phyloP scores from a whole-genome alignment of 2,329 filamentous ascomycete genomes.

The Nakataea oryzae region DNA sequence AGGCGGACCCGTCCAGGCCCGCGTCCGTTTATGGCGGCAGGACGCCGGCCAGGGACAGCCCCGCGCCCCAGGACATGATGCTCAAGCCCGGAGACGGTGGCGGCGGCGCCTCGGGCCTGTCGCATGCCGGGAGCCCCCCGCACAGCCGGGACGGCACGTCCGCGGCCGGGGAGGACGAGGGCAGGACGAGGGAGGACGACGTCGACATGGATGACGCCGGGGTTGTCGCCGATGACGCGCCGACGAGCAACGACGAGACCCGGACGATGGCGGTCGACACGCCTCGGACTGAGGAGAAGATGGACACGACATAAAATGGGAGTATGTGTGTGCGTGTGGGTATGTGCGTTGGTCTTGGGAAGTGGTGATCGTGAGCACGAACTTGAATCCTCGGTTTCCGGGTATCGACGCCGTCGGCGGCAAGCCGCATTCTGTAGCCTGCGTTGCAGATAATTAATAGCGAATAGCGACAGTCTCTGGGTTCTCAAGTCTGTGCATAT shows the following conservation, averaged over 20 bases:
- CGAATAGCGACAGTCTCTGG: not conserved
- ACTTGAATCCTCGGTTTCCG: too few relatives aligned
- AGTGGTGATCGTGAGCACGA: too few relatives aligned
- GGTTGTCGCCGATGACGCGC: constrained; percentile 15
- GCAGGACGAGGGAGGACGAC: constrained; percentile 38
- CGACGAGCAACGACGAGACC: constrained; percentile 17
- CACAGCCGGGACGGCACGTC: constrained; percentile 21
- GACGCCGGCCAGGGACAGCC: constrained; percentile 21
- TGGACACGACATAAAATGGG: constrained; percentile 47
- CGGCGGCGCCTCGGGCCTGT: constrained; percentile 16
- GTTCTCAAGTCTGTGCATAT: not conserved
- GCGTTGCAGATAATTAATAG: not conserved
- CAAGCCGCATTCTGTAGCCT: not conserved
- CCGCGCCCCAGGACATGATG: constrained; percentile 15
- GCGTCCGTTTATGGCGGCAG: constrained; percentile 15
- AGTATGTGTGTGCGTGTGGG: not conserved
- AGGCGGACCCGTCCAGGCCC: constrained; percentile 14
- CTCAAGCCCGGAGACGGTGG: constrained; percentile 23
- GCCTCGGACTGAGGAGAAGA: constrained; percentile 43
- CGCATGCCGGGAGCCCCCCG: constrained; percentile 24
- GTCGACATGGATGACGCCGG: constrained; percentile 45
- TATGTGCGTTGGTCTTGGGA: too few relatives aligned
- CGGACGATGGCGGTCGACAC: constrained; percentile 34
- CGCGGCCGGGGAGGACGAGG: constrained; percentile 16
- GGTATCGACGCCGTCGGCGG: not conserved